Base-by-base conservation (phyloP, 2,329 filamentous ascomycete genomes). In the Fusarium sp. region DNA sequence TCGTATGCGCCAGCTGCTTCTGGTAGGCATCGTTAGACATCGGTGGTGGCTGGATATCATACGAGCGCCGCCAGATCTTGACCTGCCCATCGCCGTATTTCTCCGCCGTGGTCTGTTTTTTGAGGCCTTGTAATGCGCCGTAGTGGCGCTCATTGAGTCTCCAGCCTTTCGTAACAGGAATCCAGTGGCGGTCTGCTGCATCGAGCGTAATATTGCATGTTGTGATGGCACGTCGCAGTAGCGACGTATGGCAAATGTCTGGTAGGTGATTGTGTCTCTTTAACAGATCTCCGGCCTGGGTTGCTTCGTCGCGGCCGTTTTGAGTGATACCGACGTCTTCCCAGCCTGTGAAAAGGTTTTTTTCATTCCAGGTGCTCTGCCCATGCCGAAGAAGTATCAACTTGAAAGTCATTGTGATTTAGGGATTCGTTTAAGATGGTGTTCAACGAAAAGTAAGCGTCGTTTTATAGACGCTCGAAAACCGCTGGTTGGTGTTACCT, bases 401-500 rank as follows among this genome's bases (percentile, higher is more conserved):
- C 28, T 38, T 28, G 1, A 54, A 28, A 22, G 8, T 9, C 51
- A 54, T 38, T 26, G 10, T 54, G 35, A 28, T 22, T 13, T 17
- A 5, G 14, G 4, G 6, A 17, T 3, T 17, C 3, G 5, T n/a
- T 22, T 8, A 5, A 12, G 9, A 4, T 6, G 20, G 35, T 9
- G 8, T 28, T n/a, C 1, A 1, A 1, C 0, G 35, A 5, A 17
- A 3, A 38, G 6, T 5, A 10, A n/a, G 7, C 24, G 2, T 11
- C 7, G 2, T 28, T 54, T 38, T 54, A 54, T 38, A n/a, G 13
- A 7, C 4, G 10, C 14, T 28, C 38, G 8, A 7, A 12, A 35
- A 10, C 24, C 9, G 6, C 1, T 48, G 14, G 14, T 22, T 22
- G 7, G 28, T 17, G 14, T 13, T 12, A 44, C 5, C 11, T 32